Conservation (phyloP, 2,329 filamentous ascomycete species). For the Ophiostoma himal-ulmi region DNA sequence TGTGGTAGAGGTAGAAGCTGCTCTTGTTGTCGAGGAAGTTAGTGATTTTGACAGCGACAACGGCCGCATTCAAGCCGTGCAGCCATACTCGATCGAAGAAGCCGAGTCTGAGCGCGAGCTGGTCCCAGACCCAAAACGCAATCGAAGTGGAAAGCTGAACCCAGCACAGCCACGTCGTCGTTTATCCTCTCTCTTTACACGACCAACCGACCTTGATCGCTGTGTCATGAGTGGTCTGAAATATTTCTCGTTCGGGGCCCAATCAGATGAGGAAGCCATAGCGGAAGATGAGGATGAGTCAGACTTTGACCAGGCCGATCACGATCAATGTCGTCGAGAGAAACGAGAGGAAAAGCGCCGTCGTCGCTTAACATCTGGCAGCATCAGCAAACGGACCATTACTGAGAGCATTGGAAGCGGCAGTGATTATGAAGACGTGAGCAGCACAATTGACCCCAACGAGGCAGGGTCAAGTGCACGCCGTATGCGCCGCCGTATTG, state of each 20-base stretch:
- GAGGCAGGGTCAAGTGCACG: conserved; percentile 46
- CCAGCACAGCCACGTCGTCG: conserved; percentile 12
- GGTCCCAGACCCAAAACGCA: not conserved
- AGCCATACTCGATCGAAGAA: conserved; percentile 44
- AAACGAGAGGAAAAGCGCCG: conserved; percentile 41
- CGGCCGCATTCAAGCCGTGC: conserved; percentile 40
- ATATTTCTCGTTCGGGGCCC: conserved; percentile 41
- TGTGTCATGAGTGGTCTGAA: conserved; percentile 41
- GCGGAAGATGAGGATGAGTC: conserved; percentile 24
- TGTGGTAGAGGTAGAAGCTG: conserved; percentile 22
- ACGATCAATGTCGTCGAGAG: conserved; percentile 35
- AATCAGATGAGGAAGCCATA: conserved; percentile 34
- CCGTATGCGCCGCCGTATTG: conserved; percentile 43
- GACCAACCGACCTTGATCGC: conserved; percentile 36
- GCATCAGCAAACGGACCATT: conserved; percentile 50
- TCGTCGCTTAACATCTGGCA: conserved; percentile 46
- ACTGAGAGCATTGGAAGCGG: conserved; percentile 47
- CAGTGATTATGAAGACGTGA: conserved; percentile 39
- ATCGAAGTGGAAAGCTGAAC: conserved; percentile 34
- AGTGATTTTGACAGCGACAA: conserved; percentile 42
- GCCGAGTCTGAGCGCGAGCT: conserved; percentile 28
- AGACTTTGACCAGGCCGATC: conserved; percentile 37
- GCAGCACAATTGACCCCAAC: conserved; percentile 36
- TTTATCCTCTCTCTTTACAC: not conserved
- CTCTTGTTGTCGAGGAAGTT: conserved; percentile 42